Evolutionary conservation across 495 filamentous ascomycete species (phyloP).

Genomic region (Lophiostoma macrostomum): DNA sequence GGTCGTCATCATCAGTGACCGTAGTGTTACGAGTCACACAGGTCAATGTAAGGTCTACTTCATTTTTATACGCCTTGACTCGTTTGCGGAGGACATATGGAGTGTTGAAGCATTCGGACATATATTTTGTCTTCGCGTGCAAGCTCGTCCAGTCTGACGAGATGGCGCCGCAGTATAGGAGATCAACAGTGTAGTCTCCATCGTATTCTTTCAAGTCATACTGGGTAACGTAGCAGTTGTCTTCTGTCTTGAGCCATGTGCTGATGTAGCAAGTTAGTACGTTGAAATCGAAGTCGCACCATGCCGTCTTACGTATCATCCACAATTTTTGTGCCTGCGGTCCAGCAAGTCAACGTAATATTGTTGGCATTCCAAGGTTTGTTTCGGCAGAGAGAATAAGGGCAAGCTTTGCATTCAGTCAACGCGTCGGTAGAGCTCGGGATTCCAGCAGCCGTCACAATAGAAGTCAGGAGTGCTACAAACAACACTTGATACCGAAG

Average conservation of each 20-base stretch:
- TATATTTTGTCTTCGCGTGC: not conserved
- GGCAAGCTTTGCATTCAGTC: slow-evolving; percentile 16
- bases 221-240: slow-evolving; percentile 14
- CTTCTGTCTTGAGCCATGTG: slow-evolving; percentile 14
- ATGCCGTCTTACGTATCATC: slow-evolving; percentile 5
- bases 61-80: slow-evolving; percentile 9
- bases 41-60: slow-evolving; percentile 1
- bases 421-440: too few relatives aligned
- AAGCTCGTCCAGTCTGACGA: not conserved
- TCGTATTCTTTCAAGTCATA: slow-evolving; percentile 9
- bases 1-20: not conserved
- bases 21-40: slow-evolving; percentile 1
- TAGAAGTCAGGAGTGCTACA: too few relatives aligned
- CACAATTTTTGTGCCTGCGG: slow-evolving; percentile 2
- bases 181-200: slow-evolving; percentile 11
- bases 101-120: not conserved
- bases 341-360: slow-evolving; percentile 7
- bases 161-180: slow-evolving; percentile 7
- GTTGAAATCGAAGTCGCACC: not conserved
- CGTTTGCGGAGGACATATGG: not conserved
- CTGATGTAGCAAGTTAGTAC: not conserved
- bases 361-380: not conserved
- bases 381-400: slow-evolving; percentile 6
- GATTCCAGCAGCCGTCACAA: too few relatives aligned
- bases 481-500: too few relatives aligned